Percentiles rank a stretch among this genome's conserved stretches.
Conservation (phyloP, 1,284 basidiomycete genomes). For the Ceratobasidium sp. region DNA sequence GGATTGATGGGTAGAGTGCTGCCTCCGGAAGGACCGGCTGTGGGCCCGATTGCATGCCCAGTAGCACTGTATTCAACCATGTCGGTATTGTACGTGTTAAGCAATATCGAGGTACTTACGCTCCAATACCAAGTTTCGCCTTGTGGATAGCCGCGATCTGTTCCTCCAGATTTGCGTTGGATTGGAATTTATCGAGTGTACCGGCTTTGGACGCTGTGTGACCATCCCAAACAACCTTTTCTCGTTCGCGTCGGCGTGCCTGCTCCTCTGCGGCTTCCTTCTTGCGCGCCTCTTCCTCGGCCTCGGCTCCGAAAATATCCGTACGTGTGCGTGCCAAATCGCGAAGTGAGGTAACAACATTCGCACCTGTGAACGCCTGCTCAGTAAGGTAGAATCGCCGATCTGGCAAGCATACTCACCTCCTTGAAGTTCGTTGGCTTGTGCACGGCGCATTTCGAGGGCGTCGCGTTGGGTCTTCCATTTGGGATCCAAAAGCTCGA, state of each 20-base stretch:
- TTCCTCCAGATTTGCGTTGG: constrained; percentile 89
- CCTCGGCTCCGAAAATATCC: constrained; percentile 90
- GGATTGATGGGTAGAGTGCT: constrained; percentile 41
- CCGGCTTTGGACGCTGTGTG: constrained; percentile 88
- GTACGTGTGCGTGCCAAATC: constrained; percentile 89
- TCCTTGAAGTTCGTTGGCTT: constrained; percentile 84
- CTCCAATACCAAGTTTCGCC: constrained; percentile 76
- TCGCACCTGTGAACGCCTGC: constrained; percentile 60
- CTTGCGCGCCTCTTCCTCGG: constrained; percentile 84
- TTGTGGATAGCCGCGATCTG: constrained; percentile 93
- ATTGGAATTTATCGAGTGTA: constrained; percentile 87
- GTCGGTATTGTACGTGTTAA: constrained; percentile 26
- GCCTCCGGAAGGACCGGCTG: constrained; percentile 59
- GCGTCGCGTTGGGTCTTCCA: constrained; percentile 94
- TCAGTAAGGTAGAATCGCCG: not conserved
- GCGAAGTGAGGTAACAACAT: constrained; percentile 88
- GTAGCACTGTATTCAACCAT: constrained; percentile 61
- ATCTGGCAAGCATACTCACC: constrained; percentile 49
- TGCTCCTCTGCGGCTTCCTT: constrained; percentile 83
- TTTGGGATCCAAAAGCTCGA: constrained; percentile 94
- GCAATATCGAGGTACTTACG: constrained; percentile 57
- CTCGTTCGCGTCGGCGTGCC: constrained; percentile 77
- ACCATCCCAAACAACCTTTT: constrained; percentile 95
- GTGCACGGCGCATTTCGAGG: constrained; percentile 85
- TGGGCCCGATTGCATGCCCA: constrained; percentile 78